phyloP scores from a whole-genome alignment of 495 filamentous ascomycete genomes.

The Ramalina peruviana region DNA sequence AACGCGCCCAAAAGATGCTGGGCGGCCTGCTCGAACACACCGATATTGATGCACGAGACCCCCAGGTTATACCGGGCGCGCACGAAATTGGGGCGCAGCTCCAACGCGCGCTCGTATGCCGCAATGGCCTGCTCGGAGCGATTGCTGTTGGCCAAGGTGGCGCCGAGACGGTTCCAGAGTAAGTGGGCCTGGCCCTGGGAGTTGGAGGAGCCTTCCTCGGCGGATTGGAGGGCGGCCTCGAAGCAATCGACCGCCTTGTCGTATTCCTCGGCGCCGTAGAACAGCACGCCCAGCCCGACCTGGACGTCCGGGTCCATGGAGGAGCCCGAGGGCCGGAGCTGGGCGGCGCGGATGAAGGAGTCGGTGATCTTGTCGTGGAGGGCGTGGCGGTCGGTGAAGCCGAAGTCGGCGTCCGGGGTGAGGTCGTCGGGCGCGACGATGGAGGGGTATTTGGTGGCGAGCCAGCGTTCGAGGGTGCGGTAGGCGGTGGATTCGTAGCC shows the following conservation, averaged over 20 bases:
- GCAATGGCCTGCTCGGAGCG: conserved; percentile 90
- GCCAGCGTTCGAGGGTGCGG: conserved; percentile 91
- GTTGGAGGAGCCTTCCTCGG: conserved; percentile 66
- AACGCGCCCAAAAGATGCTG: conserved; percentile 87
- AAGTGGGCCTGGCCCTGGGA: conserved; percentile 68
- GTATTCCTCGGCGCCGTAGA: conserved; percentile 96
- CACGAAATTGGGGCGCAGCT: conserved; percentile 86
- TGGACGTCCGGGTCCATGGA: conserved; percentile 98
- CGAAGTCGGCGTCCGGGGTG: conserved; percentile 56
- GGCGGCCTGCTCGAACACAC: conserved; percentile 82
- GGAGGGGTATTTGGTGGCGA: conserved; percentile 78
- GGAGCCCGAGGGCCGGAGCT: conserved; percentile 71
- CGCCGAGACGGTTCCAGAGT: conserved; percentile 94
- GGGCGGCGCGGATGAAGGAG: conserved; percentile 83
- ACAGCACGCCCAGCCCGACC: conserved; percentile 90
- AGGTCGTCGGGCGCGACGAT: conserved; percentile 56
- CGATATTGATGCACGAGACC: conserved; percentile 94
- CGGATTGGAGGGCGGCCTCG: conserved; percentile 68
- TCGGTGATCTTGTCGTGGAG: conserved; percentile 82
- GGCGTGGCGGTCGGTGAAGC: conserved; percentile 81
- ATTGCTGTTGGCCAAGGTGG: conserved; percentile 88
- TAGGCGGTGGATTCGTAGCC: conserved; percentile 95
- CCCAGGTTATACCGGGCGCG: conserved; percentile 94
- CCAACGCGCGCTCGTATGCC: conserved; percentile 84
- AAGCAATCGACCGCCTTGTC: conserved; percentile 99